Evolutionary conservation across 257 asterid species (phyloP).

Genomic region (Rauvolfia tetraphylla): DNA sequence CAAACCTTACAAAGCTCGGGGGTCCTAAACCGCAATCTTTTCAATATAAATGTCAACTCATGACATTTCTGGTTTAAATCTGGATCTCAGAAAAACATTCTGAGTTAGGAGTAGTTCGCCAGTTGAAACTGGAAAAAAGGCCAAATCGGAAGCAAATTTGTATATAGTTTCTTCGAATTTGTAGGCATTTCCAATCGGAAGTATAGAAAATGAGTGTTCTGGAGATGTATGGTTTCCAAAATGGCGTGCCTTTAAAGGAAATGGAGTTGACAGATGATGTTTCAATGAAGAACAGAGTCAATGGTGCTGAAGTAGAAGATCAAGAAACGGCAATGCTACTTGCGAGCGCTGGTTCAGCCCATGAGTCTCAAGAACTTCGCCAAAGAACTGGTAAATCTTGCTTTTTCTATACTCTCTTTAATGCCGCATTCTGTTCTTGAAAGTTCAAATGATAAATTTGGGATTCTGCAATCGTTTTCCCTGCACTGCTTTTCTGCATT

Average conservation of each 20-base stretch:
- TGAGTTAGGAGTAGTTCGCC: background rate
- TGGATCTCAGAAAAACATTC: background rate
- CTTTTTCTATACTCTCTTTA: background rate
- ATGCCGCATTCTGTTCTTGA: background rate
- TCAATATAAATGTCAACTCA: background rate
- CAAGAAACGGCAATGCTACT: constrained; percentile 1
- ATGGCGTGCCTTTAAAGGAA: background rate
- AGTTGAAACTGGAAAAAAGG: background rate
- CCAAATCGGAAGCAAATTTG: background rate
- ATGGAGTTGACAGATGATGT: background rate
- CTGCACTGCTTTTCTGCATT: background rate
- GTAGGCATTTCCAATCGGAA: background rate
- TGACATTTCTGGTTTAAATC: background rate
- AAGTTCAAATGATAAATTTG: background rate
- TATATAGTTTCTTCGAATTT: background rate
- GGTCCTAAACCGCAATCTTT: background rate
- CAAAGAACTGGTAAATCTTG: constrained; percentile 7
- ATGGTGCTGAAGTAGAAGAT: background rate
- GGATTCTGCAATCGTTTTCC: background rate
- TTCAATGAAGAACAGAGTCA: background rate
- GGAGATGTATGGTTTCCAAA: background rate
- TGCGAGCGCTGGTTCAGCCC: background rate
- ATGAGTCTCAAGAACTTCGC: background rate
- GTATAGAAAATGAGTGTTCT: background rate
- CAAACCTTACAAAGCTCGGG: too few species aligned